Conservation (phyloP, 306 rosid genomes). For the Quercus berberidifolia region DNA sequence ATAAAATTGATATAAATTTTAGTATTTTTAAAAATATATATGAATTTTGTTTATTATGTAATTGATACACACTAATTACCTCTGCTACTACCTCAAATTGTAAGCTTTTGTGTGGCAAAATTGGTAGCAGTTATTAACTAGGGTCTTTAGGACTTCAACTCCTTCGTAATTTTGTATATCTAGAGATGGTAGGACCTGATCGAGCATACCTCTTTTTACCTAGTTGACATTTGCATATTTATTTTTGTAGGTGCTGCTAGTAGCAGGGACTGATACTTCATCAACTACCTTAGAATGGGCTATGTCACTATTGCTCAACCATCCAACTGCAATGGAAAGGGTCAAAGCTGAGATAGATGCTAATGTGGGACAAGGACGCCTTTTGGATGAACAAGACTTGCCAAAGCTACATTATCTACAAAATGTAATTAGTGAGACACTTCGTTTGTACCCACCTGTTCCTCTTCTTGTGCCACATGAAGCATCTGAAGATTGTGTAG, state of each 20-base stretch:
- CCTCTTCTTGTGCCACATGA: slow-evolving; percentile 43
- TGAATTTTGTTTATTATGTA: too few relatives aligned
- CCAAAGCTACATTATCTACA: slow-evolving; percentile 20
- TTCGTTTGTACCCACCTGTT: slow-evolving; percentile 32
- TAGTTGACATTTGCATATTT: neutral
- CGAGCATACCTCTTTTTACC: neutral
- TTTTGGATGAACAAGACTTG: slow-evolving; percentile 29
- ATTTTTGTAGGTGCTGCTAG: neutral
- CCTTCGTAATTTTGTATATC: neutral
- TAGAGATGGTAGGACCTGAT: neutral
- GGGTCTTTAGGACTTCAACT: too few relatives aligned
- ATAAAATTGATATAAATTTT: too few relatives aligned
- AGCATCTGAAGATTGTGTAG: slow-evolving; percentile 20
- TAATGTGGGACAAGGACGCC: neutral
- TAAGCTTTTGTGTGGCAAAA: too few relatives aligned
- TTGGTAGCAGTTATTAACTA: too few relatives aligned
- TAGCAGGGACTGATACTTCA: slow-evolving; percentile 30
- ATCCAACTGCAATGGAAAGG: slow-evolving; percentile 20
- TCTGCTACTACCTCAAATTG: too few relatives aligned
- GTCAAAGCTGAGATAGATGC: slow-evolving; percentile 10
- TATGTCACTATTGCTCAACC: slow-evolving; percentile 22
- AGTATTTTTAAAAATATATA: too few relatives aligned
- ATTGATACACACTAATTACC: too few relatives aligned
- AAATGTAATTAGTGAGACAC: slow-evolving; percentile 30
- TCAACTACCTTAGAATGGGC: slow-evolving; percentile 33